Percentiles rank a stretch among this genome's conserved stretches.
These are phyloP conservation scores for Trypanosomatidae sp. DNA, from an alignment of 208 protist genomes.

Conservation along the genomic window DNA sequence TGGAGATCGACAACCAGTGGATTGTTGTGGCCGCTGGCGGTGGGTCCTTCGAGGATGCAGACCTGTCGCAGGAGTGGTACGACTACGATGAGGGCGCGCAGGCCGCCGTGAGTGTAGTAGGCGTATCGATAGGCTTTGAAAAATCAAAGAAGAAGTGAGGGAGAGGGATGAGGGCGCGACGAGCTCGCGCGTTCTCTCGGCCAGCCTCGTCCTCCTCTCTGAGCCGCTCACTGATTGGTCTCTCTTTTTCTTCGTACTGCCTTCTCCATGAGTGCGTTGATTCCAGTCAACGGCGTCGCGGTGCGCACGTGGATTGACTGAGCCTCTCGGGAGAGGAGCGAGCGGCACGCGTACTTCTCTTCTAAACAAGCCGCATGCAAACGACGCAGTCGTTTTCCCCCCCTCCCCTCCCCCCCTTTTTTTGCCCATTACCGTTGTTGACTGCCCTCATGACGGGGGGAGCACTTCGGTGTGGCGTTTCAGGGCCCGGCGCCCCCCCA, in stretches of 20 bases:
- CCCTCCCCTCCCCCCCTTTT: background rate
- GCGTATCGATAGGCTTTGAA: conserved; percentile 37
- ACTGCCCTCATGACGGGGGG: no score
- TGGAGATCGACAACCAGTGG: conserved; percentile 71
- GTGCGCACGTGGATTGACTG: background rate
- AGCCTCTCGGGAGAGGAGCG: background rate
- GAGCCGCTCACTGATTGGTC: background rate
- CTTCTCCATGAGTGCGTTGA: background rate
- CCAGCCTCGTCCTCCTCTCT: background rate
- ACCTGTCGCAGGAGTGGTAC: conserved; percentile 69
- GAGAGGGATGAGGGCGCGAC: background rate
- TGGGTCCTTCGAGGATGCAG: conserved; percentile 43
- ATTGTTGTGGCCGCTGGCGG: conserved; percentile 29
- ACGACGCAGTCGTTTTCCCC: background rate
- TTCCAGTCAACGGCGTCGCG: background rate
- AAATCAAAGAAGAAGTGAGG: conserved; percentile 43
- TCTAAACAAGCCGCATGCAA: background rate
- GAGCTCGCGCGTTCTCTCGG: background rate
- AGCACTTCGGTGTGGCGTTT: background rate
- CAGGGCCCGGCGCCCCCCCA: background rate
- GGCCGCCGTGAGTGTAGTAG: conserved; percentile 35
- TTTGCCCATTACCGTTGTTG: background rate
- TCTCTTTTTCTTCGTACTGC: background rate
- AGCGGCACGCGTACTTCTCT: background rate
- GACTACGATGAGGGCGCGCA: conserved; percentile 65